These are phyloP conservation scores for Favolaschia claudopus DNA, from an alignment of 768 basidiomycete genomes.

Conservation along the genomic window DNA sequence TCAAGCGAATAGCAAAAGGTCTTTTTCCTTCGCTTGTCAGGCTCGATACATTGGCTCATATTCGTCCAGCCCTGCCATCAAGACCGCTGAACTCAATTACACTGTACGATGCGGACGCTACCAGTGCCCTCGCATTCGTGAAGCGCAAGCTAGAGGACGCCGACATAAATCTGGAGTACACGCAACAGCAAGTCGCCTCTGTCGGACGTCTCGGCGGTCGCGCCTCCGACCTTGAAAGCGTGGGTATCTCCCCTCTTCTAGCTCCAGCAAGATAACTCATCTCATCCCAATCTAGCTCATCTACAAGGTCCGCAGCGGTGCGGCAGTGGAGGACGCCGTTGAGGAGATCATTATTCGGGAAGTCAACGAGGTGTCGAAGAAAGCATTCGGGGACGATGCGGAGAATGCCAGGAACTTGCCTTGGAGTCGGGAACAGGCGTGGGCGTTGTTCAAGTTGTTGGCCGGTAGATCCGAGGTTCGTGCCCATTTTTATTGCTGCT, in stretches of 20 bases:
- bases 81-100: conserved; percentile 83
- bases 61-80: conserved; percentile 72
- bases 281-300: conserved; percentile 61
- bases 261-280: neutral
- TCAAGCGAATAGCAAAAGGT: conserved; percentile 87
- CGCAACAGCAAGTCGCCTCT: conserved; percentile 58
- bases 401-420: conserved; percentile 85
- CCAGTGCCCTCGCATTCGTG: conserved; percentile 83
- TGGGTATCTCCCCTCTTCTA: conserved; percentile 44
- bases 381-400: conserved; percentile 89
- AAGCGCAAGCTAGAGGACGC: conserved; percentile 75
- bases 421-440: conserved; percentile 91
- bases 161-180: conserved; percentile 61
- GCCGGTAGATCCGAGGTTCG: conserved; percentile 70
- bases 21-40: neutral
- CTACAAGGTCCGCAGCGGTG: conserved; percentile 83
- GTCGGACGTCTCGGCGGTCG: conserved; percentile 88
- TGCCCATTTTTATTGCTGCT: conserved; percentile 31
- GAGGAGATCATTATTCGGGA: conserved; percentile 88
- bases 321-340: conserved; percentile 78
- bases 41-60: neutral
- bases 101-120: conserved; percentile 84
- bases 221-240: conserved; percentile 87
- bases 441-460: conserved; percentile 80
- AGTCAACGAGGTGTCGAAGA: conserved; percentile 86